These are phyloP conservation scores for Aspergillus cavernicola DNA, from an alignment of 495 filamentous ascomycete genomes.

Conservation along the genomic window DNA sequence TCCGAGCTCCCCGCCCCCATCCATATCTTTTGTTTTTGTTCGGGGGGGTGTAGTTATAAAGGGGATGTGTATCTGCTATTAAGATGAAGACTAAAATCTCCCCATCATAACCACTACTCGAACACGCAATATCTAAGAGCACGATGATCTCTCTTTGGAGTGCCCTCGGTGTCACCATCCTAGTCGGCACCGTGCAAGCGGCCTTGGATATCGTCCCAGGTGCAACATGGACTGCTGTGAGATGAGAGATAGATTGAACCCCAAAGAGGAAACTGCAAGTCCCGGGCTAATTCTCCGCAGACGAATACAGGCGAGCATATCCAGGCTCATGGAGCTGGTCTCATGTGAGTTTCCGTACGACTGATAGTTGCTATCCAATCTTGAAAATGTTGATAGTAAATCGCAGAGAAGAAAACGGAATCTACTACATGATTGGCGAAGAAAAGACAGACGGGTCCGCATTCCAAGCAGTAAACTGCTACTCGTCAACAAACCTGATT, in stretches of 20 bases:
- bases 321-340: conserved; percentile 49
- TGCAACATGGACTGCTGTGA: conserved; percentile 17
- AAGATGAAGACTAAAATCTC: no score
- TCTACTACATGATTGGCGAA: conserved; percentile 64
- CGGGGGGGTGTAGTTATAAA: no score
- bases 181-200: not conserved
- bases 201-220: conserved; percentile 10
- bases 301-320: conserved; percentile 40
- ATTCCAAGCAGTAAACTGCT: conserved; percentile 60
- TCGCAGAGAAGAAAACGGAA: conserved; percentile 45
- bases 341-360: not conserved
- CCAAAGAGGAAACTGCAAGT: no score
- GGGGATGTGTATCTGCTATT: no score
- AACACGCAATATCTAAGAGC: no score
- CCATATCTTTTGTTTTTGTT: no score
- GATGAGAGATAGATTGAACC: conserved; percentile 2
- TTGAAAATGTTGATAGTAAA: not conserved
- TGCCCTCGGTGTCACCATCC: no score
- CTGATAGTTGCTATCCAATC: not conserved
- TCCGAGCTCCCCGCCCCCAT: no score
- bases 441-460: conserved; percentile 57
- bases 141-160: no score
- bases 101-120: no score
- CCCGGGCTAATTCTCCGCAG: not conserved
- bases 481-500: conserved; percentile 46